These are phyloP conservation scores for Fusarium hainanense DNA, from an alignment of 2,329 filamentous ascomycete genomes.

Conservation along the genomic window DNA sequence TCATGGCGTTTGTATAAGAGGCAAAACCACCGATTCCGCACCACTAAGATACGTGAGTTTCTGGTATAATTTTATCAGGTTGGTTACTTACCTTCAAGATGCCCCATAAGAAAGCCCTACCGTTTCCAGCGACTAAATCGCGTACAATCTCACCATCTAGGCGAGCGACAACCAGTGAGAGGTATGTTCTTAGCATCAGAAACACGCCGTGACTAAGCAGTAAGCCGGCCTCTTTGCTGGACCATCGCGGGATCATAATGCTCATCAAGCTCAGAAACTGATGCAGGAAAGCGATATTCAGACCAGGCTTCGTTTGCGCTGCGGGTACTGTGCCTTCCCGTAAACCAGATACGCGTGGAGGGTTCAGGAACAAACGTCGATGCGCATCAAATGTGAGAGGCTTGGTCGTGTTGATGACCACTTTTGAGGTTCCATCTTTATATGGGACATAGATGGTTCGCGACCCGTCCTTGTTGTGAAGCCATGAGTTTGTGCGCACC, in stretches of 20 bases:
- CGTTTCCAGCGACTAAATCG: slow-evolving; percentile 94
- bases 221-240: slow-evolving; percentile 93
- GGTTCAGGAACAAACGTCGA: slow-evolving; percentile 90
- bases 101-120: slow-evolving; percentile 86
- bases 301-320: slow-evolving; percentile 88
- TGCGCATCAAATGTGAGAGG: slow-evolving; percentile 96
- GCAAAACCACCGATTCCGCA: slow-evolving; percentile 92
- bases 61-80: too few relatives aligned
- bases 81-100: slow-evolving; percentile 73
- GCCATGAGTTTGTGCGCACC: slow-evolving; percentile 89
- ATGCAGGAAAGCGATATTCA: slow-evolving; percentile 95
- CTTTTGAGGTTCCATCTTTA: slow-evolving; percentile 86
- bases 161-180: slow-evolving; percentile 91
- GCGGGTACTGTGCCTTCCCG: slow-evolving; percentile 82
- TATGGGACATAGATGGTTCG: slow-evolving; percentile 96
- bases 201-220: slow-evolving; percentile 90
- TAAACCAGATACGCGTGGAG: slow-evolving; percentile 83
- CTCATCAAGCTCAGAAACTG: slow-evolving; percentile 96
- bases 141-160: slow-evolving; percentile 96
- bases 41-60: slow-evolving; percentile 66
- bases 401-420: slow-evolving; percentile 91
- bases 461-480: slow-evolving; percentile 93
- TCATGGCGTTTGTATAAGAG: slow-evolving; percentile 98
- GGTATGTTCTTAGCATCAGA: slow-evolving; percentile 89
- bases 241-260: slow-evolving; percentile 97